phyloP scores from a whole-genome alignment of 164 flowering plant genomes.

The Annona squamosa region DNA sequence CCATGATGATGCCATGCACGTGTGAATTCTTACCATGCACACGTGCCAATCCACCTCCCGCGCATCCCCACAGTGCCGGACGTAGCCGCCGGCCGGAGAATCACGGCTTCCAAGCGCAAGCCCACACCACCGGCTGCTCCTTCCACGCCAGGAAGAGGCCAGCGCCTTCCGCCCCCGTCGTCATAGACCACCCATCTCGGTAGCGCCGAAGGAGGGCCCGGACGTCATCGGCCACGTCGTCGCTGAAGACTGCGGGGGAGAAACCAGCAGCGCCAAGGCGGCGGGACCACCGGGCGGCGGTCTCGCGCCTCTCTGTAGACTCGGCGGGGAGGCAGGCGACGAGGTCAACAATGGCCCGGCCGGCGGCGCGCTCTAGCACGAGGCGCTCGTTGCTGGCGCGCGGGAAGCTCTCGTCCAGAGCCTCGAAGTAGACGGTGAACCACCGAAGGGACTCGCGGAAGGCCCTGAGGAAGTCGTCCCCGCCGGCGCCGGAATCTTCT shows the following conservation, averaged over 20 bases:
- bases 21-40: constrained; percentile 14
- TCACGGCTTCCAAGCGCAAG: constrained; percentile 78
- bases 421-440: constrained; percentile 78
- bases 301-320: constrained; percentile 71
- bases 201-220: constrained; percentile 80
- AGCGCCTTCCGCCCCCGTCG: constrained; percentile 28
- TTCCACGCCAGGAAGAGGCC: constrained; percentile 87
- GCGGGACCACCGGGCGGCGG: constrained; percentile 61
- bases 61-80: not conserved
- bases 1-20: constrained; percentile 5
- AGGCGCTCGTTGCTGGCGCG: constrained; percentile 74
- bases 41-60: constrained; percentile 16
- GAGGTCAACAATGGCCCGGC: constrained; percentile 65
- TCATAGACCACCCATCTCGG: constrained; percentile 88
- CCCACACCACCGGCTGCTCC: constrained; percentile 90
- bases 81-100: not conserved
- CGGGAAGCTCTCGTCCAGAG: constrained; percentile 70
- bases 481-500: constrained; percentile 43
- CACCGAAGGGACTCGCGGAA: constrained; percentile 66
- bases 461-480: constrained; percentile 50
- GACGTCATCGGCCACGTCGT: constrained; percentile 82
- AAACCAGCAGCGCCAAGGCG: constrained; percentile 51
- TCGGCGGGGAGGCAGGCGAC: constrained; percentile 52
- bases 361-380: constrained; percentile 79
- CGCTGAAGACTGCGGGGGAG: constrained; percentile 43